Evolutionary conservation across 2,329 filamentous ascomycete genomes (phyloP).

Genomic region (Penicillium capsulatum): DNA sequence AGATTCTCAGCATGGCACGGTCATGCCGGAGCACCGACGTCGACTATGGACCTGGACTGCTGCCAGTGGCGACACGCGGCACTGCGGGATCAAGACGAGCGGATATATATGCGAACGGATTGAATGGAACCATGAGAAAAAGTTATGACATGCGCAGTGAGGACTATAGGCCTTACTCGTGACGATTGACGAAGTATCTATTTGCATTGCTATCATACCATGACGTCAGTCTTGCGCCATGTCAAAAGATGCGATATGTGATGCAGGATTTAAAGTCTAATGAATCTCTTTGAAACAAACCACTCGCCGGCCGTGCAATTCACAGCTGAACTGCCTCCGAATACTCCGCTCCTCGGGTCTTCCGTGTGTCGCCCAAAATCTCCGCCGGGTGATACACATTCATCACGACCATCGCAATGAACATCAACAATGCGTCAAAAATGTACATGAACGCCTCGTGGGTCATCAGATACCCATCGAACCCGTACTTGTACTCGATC

Average conservation of each 20-base stretch:
- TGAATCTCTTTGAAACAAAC: too few relatives aligned
- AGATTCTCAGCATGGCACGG: conserved; percentile 23
- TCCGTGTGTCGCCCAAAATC: conserved; percentile 19
- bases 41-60: conserved; percentile 23
- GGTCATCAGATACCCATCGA: conserved; percentile 25
- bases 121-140: conserved; percentile 11
- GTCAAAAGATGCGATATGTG: background rate
- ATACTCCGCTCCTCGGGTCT: background rate
- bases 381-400: conserved; percentile 20
- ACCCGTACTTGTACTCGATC: conserved; percentile 27
- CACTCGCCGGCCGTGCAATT: too few relatives aligned
- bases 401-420: conserved; percentile 22
- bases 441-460: conserved; percentile 28
- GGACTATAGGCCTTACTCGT: conserved; percentile 13
- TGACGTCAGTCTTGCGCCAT: too few relatives aligned
- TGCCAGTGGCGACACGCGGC: conserved; percentile 26
- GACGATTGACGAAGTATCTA: too few relatives aligned
- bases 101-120: conserved; percentile 10
- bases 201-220: too few relatives aligned
- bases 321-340: background rate
- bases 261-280: background rate
- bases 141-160: conserved; percentile 18
- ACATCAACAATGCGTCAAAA: conserved; percentile 29
- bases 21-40: conserved; percentile 24
- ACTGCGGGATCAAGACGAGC: conserved; percentile 13